phyloP scores from a whole-genome alignment of 2,329 filamentous ascomycete species.

The Cytospora paraplurivora region DNA sequence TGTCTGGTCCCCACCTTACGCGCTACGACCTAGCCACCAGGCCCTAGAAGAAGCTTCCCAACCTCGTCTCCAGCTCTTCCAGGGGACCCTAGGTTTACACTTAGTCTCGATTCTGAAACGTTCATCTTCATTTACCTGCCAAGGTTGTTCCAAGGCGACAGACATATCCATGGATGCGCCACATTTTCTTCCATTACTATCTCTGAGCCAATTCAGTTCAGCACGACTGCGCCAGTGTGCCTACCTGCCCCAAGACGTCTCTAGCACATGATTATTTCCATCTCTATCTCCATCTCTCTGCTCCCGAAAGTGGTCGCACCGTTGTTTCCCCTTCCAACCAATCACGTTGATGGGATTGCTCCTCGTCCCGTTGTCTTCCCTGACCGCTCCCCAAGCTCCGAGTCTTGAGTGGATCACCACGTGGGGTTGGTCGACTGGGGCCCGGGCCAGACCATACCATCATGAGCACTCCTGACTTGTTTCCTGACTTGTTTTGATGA shows the following conservation, averaged over 20 bases:
- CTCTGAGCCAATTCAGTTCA: neutral
- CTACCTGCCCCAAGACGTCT: neutral
- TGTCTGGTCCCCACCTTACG: conserved; percentile 5
- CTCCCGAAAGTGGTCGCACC: neutral
- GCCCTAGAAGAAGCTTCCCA: too few species aligned
- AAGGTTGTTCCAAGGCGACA: too few species aligned
- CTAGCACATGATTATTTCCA: neutral
- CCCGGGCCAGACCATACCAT: conserved; percentile 10
- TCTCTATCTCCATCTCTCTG: neutral
- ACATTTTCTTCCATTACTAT: neutral
- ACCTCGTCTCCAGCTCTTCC: too few species aligned
- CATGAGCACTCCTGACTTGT: conserved; percentile 7
- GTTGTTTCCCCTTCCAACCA: neutral
- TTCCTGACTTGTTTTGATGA: neutral
- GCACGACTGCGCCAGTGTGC: neutral
- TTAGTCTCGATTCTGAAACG: too few species aligned
- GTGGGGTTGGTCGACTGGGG: conserved; percentile 22
- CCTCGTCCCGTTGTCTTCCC: conserved; percentile 14
- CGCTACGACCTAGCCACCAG: too few species aligned
- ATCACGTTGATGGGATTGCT: conserved; percentile 8
- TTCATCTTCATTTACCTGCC: too few species aligned
- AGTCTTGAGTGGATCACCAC: conserved; percentile 19
- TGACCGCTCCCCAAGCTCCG: conserved; percentile 25
- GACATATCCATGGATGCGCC: too few species aligned
- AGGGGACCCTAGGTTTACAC: too few species aligned